Percentiles rank a stretch among this genome's conserved stretches.
Conservation (phyloP, 345 rosid species). For the Clausena lansium region DNA sequence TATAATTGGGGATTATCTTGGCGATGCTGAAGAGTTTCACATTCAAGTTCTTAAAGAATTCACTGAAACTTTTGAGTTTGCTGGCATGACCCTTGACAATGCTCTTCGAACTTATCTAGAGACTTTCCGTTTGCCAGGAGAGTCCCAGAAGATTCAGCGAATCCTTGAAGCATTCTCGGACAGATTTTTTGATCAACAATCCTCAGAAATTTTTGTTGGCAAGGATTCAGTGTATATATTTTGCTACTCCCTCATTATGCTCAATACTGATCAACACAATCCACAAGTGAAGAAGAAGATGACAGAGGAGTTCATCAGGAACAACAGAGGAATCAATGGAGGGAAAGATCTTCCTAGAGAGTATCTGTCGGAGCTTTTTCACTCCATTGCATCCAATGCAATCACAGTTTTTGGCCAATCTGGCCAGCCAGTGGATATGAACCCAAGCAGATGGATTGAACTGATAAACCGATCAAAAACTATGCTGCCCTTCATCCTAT, state of each 20-base stretch:
- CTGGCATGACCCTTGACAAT: conserved; percentile 78
- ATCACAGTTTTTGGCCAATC: conserved; percentile 53
- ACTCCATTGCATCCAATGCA: conserved; percentile 62
- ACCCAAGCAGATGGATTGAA: conserved; percentile 79
- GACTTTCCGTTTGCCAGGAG: conserved; percentile 84
- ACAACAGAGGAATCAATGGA: conserved; percentile 79
- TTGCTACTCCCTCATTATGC: conserved; percentile 93
- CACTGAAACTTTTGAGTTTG: conserved; percentile 66
- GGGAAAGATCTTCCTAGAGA: conserved; percentile 92
- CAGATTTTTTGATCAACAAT: conserved; percentile 63
- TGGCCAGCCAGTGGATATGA: conserved; percentile 53
- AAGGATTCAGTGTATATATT: conserved; percentile 74
- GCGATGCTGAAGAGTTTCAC: conserved; percentile 83
- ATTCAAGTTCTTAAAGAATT: conserved; percentile 72
- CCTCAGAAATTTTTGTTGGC: conserved; percentile 61
- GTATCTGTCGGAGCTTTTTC: conserved; percentile 77
- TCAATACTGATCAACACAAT: conserved; percentile 90
- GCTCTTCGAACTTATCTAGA: conserved; percentile 78
- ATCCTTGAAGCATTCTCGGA: conserved; percentile 83
- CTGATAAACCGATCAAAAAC: conserved; percentile 55
- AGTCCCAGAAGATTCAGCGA: conserved; percentile 85
- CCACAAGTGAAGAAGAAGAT: conserved; percentile 92
- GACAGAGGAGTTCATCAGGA: conserved; percentile 92
- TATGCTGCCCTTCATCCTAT: conserved; percentile 39
- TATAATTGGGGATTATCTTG: conserved; percentile 81